Conservation (phyloP, 345 rosid species). For the Draba incana region DNA sequence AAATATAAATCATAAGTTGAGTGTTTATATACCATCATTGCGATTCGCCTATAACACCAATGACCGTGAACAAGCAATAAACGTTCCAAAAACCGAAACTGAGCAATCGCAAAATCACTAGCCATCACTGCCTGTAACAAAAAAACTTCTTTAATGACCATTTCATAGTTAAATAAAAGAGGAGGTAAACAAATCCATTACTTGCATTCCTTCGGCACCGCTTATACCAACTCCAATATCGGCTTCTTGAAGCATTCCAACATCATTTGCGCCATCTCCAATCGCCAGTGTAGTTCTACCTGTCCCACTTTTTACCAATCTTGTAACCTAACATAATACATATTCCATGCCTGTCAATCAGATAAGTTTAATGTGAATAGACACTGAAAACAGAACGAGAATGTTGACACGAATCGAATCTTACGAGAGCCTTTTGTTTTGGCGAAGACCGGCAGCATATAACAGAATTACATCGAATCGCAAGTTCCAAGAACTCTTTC, state of each 20-base stretch:
- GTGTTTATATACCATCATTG: slow-evolving; percentile 68
- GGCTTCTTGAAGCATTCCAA: slow-evolving; percentile 96
- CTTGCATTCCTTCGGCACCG: slow-evolving; percentile 99
- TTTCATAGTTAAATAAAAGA: slow-evolving; percentile 11
- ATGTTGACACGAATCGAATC: slow-evolving; percentile 38
- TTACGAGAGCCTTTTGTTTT: slow-evolving; percentile 94
- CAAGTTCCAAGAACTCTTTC: slow-evolving; percentile 63
- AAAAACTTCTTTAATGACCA: background rate
- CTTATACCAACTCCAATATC: slow-evolving; percentile 96
- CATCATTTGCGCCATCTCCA: slow-evolving; percentile 98
- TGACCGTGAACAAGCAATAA: slow-evolving; percentile 90
- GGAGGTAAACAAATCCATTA: slow-evolving; percentile 15
- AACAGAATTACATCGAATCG: slow-evolving; percentile 66
- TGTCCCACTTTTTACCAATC: slow-evolving; percentile 70
- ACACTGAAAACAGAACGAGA: background rate
- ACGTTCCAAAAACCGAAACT: slow-evolving; percentile 79
- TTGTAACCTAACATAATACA: slow-evolving; percentile 61
- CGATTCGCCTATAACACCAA: slow-evolving; percentile 95
- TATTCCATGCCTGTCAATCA: slow-evolving; percentile 50
- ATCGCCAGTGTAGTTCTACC: slow-evolving; percentile 70
- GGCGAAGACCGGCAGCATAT: slow-evolving; percentile 92
- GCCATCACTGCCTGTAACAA: slow-evolving; percentile 86
- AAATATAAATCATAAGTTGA: background rate
- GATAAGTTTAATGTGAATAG: slow-evolving; percentile 39
- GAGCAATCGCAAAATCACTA: slow-evolving; percentile 91